These are phyloP conservation scores for Naumovozyma dairenensis DNA, from an alignment of 805 yeast species.

Conservation along the genomic window DNA sequence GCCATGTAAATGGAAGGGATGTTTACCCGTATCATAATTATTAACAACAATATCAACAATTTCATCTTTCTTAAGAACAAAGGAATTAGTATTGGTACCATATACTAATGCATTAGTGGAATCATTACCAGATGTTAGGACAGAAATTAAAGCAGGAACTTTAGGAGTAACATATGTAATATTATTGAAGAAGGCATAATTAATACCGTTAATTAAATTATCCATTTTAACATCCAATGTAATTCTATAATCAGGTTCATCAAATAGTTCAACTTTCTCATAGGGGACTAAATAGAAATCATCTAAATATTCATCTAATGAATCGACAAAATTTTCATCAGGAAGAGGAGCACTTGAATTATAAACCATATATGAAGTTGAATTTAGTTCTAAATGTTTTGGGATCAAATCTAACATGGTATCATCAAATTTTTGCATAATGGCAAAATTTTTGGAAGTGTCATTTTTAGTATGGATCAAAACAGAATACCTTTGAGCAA, in stretches of 20 bases:
- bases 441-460: slow-evolving; percentile 61
- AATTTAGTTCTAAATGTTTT: slow-evolving; percentile 51
- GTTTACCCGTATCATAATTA: slow-evolving; percentile 83
- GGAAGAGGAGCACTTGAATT: slow-evolving; percentile 34
- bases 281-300: slow-evolving; percentile 70
- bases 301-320: slow-evolving; percentile 48
- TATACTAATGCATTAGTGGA: slow-evolving; percentile 46
- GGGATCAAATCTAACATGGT: slow-evolving; percentile 77
- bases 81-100: slow-evolving; percentile 73
- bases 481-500: slow-evolving; percentile 86
- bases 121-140: slow-evolving; percentile 56
- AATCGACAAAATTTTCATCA: slow-evolving; percentile 36
- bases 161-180: slow-evolving; percentile 68
- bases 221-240: slow-evolving; percentile 74
- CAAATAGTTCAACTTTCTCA: slow-evolving; percentile 42
- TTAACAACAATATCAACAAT: slow-evolving; percentile 75
- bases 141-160: slow-evolving; percentile 79
- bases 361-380: slow-evolving; percentile 67
- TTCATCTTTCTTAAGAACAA: slow-evolving; percentile 46
- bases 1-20: slow-evolving; percentile 97
- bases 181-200: slow-evolving; percentile 95
- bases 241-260: slow-evolving; percentile 60
- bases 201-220: slow-evolving; percentile 75
- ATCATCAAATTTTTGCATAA: slow-evolving; percentile 72
- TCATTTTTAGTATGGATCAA: slow-evolving; percentile 62